A percentile compares a stretch with the other conserved stretches of the same genome.
These are phyloP conservation scores for Lyophyllum atratum DNA, from an alignment of 768 basidiomycete species.

Conservation along the genomic window DNA sequence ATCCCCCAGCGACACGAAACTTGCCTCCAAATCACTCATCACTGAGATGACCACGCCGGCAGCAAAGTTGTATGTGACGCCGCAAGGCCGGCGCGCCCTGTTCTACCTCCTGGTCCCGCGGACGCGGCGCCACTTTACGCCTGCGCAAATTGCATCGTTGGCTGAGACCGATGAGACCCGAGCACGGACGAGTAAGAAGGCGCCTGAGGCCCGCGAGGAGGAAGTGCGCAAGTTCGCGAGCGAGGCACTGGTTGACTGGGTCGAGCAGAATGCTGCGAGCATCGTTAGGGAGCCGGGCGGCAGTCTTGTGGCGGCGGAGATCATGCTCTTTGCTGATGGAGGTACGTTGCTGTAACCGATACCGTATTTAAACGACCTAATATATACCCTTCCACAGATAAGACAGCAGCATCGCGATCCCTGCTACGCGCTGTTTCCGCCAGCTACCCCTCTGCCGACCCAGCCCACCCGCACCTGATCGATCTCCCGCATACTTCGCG, in stretches of 20 bases:
- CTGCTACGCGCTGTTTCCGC: conserved; percentile 59
- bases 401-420: conserved; percentile 57
- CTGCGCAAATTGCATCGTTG: conserved; percentile 69
- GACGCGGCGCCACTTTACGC: conserved; percentile 84
- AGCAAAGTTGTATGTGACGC: conserved; percentile 54
- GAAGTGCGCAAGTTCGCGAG: conserved; percentile 80
- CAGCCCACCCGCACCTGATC: conserved; percentile 60
- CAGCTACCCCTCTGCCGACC: conserved; percentile 57
- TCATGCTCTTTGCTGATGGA: conserved; percentile 84
- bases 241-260: conserved; percentile 69
- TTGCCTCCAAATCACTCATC: conserved; percentile 78
- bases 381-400: conserved; percentile 52
- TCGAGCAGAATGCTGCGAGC: conserved; percentile 60
- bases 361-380: neutral
- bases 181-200: conserved; percentile 85
- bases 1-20: conserved; percentile 78
- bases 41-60: conserved; percentile 64
- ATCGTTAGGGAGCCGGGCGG: conserved; percentile 78
- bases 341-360: conserved; percentile 47
- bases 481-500: conserved; percentile 83
- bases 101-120: conserved; percentile 85
- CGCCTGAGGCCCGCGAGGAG: conserved; percentile 53
- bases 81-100: conserved; percentile 81
- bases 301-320: conserved; percentile 74
- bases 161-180: conserved; percentile 73